These are phyloP conservation scores for Phytophthora idaei DNA, from an alignment of 352 stramenopile species.

Conservation along the genomic window DNA sequence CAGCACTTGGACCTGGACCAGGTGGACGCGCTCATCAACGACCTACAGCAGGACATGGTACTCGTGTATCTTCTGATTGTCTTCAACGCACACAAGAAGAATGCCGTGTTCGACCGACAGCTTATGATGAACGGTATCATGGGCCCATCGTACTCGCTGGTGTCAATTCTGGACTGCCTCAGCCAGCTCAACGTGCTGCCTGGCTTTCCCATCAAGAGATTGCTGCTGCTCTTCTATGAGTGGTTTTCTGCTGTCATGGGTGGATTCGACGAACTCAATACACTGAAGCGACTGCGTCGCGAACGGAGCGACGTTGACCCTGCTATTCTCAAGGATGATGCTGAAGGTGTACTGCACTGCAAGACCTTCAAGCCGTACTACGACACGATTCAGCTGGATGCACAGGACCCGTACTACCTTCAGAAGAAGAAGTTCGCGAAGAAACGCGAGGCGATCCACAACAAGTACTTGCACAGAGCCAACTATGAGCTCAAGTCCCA, in stretches of 20 bases:
- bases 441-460: constrained; percentile 64
- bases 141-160: constrained; percentile 59
- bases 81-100: constrained; percentile 72
- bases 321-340: constrained; percentile 56
- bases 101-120: constrained; percentile 70
- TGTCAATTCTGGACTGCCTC: constrained; percentile 77
- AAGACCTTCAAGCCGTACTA: constrained; percentile 74
- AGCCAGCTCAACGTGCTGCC: constrained; percentile 72
- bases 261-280: constrained; percentile 50
- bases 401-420: constrained; percentile 72
- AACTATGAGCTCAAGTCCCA: constrained; percentile 64
- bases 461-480: constrained; percentile 72
- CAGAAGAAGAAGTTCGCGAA: constrained; percentile 79
- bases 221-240: constrained; percentile 75
- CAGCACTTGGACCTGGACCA: constrained; percentile 74
- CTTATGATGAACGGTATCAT: constrained; percentile 69
- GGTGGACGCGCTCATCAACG: constrained; percentile 61
- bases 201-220: constrained; percentile 79
- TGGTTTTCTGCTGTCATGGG: constrained; percentile 71
- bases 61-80: constrained; percentile 80
- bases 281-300: constrained; percentile 59
- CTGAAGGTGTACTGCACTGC: constrained; percentile 52
- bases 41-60: constrained; percentile 81
- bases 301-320: constrained; percentile 46
- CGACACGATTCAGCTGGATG: constrained; percentile 52